Percentiles rank a stretch among this genome's conserved stretches.
Conservation (phyloP, 306 rosid genomes). For the Pterocarpus macrocarpus region DNA sequence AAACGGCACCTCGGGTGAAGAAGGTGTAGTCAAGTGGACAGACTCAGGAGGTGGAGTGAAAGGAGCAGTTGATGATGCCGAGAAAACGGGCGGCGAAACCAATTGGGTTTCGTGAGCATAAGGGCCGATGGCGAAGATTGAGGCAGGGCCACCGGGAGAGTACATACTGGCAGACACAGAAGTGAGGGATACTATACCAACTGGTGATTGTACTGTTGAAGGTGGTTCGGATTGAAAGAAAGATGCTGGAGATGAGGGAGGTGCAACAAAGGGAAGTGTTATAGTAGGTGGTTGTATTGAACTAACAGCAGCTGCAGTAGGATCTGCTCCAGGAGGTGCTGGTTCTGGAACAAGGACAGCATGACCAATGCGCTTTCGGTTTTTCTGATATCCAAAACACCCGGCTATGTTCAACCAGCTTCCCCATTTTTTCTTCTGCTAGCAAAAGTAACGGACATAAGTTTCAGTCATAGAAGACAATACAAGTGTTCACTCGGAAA, state of each 20-base stretch:
- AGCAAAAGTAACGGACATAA: slow-evolving; percentile 37
- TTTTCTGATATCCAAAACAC: slow-evolving; percentile 80
- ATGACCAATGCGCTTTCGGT: slow-evolving; percentile 75
- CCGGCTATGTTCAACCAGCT: slow-evolving; percentile 69
- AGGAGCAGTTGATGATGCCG: slow-evolving; percentile 96
- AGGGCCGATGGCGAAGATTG: slow-evolving; percentile 95
- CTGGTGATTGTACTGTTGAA: slow-evolving; percentile 84
- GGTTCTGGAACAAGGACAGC: slow-evolving; percentile 80
- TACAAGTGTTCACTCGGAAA: not conserved
- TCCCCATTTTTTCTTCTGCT: slow-evolving; percentile 94
- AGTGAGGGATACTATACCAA: slow-evolving; percentile 57
- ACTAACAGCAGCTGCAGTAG: slow-evolving; percentile 55
- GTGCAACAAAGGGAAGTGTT: slow-evolving; percentile 84
- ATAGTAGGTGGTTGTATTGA: slow-evolving; percentile 54
- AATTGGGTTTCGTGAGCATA: slow-evolving; percentile 89
- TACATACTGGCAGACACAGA: slow-evolving; percentile 85
- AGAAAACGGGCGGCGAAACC: slow-evolving; percentile 95
- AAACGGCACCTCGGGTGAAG: slow-evolving; percentile 98
- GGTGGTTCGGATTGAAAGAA: slow-evolving; percentile 95
- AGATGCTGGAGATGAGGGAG: slow-evolving; percentile 97
- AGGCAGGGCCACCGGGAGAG: slow-evolving; percentile 91
- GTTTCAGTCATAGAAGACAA: slow-evolving; percentile 32
- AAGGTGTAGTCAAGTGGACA: slow-evolving; percentile 89
- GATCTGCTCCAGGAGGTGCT: slow-evolving; percentile 47
- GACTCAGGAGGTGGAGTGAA: slow-evolving; percentile 95